phyloP scores from a whole-genome alignment of 1,284 basidiomycete genomes.

The Afroboletus lepidellus region DNA sequence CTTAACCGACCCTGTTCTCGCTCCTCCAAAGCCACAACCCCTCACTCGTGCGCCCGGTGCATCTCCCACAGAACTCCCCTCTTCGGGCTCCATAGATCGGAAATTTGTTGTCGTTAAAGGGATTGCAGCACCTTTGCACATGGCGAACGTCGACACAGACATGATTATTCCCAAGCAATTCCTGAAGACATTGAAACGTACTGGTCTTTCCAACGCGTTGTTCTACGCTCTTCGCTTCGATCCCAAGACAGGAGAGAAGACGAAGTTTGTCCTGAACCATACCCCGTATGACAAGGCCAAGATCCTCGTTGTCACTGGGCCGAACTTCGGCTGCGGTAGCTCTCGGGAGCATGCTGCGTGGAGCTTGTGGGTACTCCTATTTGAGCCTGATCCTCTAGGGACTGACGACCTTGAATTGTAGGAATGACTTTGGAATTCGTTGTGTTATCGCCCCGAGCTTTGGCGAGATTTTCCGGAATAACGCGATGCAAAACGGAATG shows the following conservation, averaged over 20 bases:
- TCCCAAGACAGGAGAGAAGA: slow-evolving; percentile 74
- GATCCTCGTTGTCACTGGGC: slow-evolving; percentile 86
- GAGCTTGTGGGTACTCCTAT: slow-evolving; percentile 71
- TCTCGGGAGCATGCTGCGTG: slow-evolving; percentile 95
- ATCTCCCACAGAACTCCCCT: slow-evolving; percentile 43
- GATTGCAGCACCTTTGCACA: slow-evolving; percentile 85
- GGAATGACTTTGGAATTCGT: slow-evolving; percentile 92
- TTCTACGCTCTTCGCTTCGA: slow-evolving; percentile 87
- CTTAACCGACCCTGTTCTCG: slow-evolving; percentile 69
- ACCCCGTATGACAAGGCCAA: slow-evolving; percentile 79
- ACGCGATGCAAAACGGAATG: slow-evolving; percentile 97
- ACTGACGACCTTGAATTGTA: slow-evolving; percentile 31
- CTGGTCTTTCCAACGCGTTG: slow-evolving; percentile 86
- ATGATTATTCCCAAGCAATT: slow-evolving; percentile 98
- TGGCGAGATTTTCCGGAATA: slow-evolving; percentile 92
- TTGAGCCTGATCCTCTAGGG: not conserved
- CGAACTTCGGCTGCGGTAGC: slow-evolving; percentile 94
- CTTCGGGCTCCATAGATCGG: slow-evolving; percentile 62
- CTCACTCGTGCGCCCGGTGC: slow-evolving; percentile 36
- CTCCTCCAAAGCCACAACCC: slow-evolving; percentile 60
- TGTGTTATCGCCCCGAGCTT: slow-evolving; percentile 93
- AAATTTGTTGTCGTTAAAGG: slow-evolving; percentile 85
- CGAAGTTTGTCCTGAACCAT: slow-evolving; percentile 89
- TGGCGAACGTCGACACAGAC: slow-evolving; percentile 94
- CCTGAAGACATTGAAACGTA: slow-evolving; percentile 92